Evolutionary conservation across 2,329 filamentous ascomycete genomes (phyloP).

Genomic region (Talaromyces sp.): DNA sequence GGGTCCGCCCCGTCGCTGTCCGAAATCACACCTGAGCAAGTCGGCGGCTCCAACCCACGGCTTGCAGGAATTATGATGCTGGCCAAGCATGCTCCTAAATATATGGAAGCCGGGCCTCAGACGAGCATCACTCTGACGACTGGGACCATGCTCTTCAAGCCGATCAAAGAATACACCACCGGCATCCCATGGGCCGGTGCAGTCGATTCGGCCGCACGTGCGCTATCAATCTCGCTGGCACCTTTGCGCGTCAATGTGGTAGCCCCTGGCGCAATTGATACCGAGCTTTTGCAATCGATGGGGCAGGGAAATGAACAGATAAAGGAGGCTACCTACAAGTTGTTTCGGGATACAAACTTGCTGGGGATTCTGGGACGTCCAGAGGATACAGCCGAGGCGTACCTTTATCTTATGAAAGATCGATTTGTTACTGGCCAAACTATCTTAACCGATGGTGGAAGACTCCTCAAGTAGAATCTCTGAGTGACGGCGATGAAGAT

Average conservation of each 20-base stretch:
- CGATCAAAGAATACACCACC: slow-evolving; percentile 28
- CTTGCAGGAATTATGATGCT: slow-evolving; percentile 31
- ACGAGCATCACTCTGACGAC: slow-evolving; percentile 39
- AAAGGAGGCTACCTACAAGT: slow-evolving; percentile 12
- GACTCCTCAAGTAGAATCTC: slow-evolving; percentile 18
- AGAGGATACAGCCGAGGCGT: slow-evolving; percentile 40
- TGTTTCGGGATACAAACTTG: slow-evolving; percentile 13
- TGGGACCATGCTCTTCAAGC: slow-evolving; percentile 31
- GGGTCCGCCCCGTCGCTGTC: slow-evolving; percentile 17
- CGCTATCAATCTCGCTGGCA: slow-evolving; percentile 37
- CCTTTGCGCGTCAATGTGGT: slow-evolving; percentile 42
- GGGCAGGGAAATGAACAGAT: background rate
- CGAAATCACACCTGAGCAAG: slow-evolving; percentile 19
- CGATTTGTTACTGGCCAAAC: slow-evolving; percentile 32
- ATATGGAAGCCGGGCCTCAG: slow-evolving; percentile 22
- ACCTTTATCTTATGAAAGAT: slow-evolving; percentile 42
- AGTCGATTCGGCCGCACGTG: slow-evolving; percentile 29
- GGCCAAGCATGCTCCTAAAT: slow-evolving; percentile 35
- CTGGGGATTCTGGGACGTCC: slow-evolving; percentile 21
- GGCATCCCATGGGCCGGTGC: slow-evolving; percentile 20
- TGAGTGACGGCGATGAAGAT: background rate
- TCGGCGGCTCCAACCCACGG: slow-evolving; percentile 25
- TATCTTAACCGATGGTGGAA: slow-evolving; percentile 31
- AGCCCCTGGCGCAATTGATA: slow-evolving; percentile 36
- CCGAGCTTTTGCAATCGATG: slow-evolving; percentile 32